Base-by-base conservation (phyloP, 2,329 filamentous ascomycete genomes). In the Fusarium newnesense region DNA sequence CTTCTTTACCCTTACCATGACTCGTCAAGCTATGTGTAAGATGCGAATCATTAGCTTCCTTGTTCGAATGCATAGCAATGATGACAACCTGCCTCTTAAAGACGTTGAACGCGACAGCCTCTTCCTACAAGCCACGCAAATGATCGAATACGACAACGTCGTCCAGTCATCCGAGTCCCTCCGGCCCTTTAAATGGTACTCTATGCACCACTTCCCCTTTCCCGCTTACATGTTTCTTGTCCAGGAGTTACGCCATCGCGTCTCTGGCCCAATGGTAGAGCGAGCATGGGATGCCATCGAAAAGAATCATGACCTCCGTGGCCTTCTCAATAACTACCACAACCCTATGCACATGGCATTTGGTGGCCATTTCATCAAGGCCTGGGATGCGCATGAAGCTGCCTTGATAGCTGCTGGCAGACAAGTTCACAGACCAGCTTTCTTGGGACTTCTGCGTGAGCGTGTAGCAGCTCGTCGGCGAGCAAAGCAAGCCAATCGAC, bases 181-280 rank as follows among this genome's bases (percentile, higher is more conserved):
- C 7, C 84, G 84, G 21, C 84, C 86, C 5, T 91, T 88, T 73
- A 83, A 83, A 57, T 91, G 89, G 89, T 91, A 88, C 75, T 88
- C 87, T 0, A 83, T 86, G 72, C 86, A 90, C 75, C 85, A 90
- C 77, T 89, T 90, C 61, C 89, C 89, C 13, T 86, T 91, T 69
- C 88, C 88, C 4, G 89, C 87, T 3, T 91, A 90, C 79, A 88
- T 91, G 78, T 90, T 88, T 75, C 82, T 91, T 28, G 84, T 89
- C 18, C 86, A 85, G 54, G 88, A 90, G 75, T 81, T 91, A 42
- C 86, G 87, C 10, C 80, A 83, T 28, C 85, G 88, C 32, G 85
- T 85, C 6, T 84, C 83, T 0, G 89, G 89, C n/a, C 84, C 87
- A 3, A 82, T 89, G 66, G 88, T 88, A 60, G 88, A 90, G 75